Evolutionary conservation across 805 yeast species (phyloP), one percentile per base, ranked within the genome.

Genomic region (Saccharomycopsis fibuligera): DNA sequence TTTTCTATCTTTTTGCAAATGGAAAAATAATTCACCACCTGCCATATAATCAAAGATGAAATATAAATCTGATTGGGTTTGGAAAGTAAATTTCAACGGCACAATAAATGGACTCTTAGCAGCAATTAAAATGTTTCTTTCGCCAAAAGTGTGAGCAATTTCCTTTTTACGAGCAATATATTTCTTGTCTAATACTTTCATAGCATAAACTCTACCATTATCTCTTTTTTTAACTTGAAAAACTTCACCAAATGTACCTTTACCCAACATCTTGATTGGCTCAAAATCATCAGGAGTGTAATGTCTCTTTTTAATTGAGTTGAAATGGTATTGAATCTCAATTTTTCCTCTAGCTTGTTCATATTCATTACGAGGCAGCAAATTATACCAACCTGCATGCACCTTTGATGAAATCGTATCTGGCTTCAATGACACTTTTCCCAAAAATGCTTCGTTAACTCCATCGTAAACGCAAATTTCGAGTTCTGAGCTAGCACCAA

Each of bases 201-300:
- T 93, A 36, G 99, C 99, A 64, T 93, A 93, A 50, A 93, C 84
- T 59, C 97, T 78, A 51, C 79, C 78, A 5, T 95, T 88, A 63
- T 93, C 98, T 57, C 75, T 76, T 74, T 91, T 93, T 55, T 84
- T 81, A 39, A 93, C 99, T 69, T 93, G 99, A 67, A 84, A 93
- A 33, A 91, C 99, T 69, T 88, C 96, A 29, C 99, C 99, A 72
- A 91, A 91, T 1, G 98, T 93, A 47, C 99, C 99, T 63, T 88
- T 89, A 53, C 99, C 99, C 53, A 91, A 72, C 46, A 91, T 72
- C 60, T 96, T 75, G 58, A 93, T 76, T 16, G 91, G 88, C 64
- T 90, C 96, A 66, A 93, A 93, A 67, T 93, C 98, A 45, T 83
- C 83, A 4, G 99, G 99, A 1, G 96, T 96, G 61, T 83, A 86